Evolutionary conservation across 768 basidiomycete species (phyloP), one percentile per base, ranked within the genome.

Genomic region (Xerocomellus amylosporus): DNA sequence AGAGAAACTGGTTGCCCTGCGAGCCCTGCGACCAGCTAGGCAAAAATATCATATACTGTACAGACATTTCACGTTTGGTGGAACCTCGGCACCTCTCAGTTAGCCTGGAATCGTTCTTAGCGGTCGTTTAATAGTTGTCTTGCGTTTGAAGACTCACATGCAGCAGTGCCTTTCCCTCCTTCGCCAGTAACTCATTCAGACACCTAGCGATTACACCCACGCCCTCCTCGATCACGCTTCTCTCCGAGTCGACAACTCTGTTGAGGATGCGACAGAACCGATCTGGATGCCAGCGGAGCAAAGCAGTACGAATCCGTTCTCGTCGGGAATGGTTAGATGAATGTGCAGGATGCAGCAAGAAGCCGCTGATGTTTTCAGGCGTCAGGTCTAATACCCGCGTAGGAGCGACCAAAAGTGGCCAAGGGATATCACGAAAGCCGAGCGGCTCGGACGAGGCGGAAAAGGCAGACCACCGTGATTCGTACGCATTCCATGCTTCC

Each of bases 271-370:
- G 73, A 53, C 79, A 71, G 73, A 90, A 90, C 42, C 87, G 74
- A 69, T 92, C 90, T 4, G 90, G 90, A 64, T 93, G 90, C 88
- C 88, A 91, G 40, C 87, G 77, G 20, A 87, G 78, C 68, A 87
- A 78, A 0, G 86, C 88, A 26, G 69, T 75, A 43, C 83, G 79
- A 55, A 90, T 79, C 54, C 87, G 77, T 51, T 90, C 87, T 66
- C 83, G 88, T 57, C 75, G 77, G 36, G 83, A 74, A 58, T 81
- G 77, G 9, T 73, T 74, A 53, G 72, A 70, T 14, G 87, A 88
- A 68, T 90, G 88, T 15, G 74, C 56, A n/a, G 80, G 75, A 22
- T 86, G 87, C 38, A 88, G 69, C 42, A 93, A 71, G 67, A 92
- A 89, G 45, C 67, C 64, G 19, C 73, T 66, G 46, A 91, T 78